Evolutionary conservation across 495 filamentous ascomycete species (phyloP).

Genomic region (Trichoderma gamsii): DNA sequence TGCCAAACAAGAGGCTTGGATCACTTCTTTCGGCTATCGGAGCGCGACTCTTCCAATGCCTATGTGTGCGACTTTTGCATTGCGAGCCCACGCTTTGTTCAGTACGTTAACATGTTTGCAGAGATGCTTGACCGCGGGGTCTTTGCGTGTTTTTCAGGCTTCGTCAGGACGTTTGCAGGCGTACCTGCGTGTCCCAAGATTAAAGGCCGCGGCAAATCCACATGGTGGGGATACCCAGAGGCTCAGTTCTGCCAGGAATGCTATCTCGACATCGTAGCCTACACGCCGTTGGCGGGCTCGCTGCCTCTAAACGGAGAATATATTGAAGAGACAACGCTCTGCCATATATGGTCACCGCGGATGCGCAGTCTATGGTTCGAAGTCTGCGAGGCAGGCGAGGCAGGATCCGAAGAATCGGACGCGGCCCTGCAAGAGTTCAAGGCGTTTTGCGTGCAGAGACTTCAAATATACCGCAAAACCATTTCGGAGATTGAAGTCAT

Average conservation of each 20-base stretch:
- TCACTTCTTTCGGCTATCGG: constrained; percentile 17
- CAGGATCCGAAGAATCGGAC: constrained; percentile 6
- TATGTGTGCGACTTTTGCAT: constrained; percentile 19
- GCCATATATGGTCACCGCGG: constrained; percentile 22
- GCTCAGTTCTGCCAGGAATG: constrained; percentile 21
- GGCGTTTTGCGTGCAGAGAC: constrained; percentile 9
- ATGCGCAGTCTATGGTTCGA: constrained; percentile 22
- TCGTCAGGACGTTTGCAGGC: constrained; percentile 11
- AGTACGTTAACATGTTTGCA: constrained; percentile 15
- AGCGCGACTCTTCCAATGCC: constrained; percentile 4
- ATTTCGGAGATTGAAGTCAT: constrained; percentile 18
- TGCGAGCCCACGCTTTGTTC: constrained; percentile 4
- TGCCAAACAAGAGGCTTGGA: constrained; percentile 17
- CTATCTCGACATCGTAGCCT: constrained; percentile 18
- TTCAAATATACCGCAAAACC: constrained; percentile 18
- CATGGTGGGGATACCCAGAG: constrained; percentile 21
- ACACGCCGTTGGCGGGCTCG: constrained; percentile 16
- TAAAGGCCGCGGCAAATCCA: constrained; percentile 3
- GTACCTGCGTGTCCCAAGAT: constrained; percentile 19
- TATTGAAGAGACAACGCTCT: constrained; percentile 13
- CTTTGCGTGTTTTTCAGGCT: constrained; percentile 17
- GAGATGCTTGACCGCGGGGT: constrained; percentile 19
- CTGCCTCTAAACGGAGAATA: neutral
- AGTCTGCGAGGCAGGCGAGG: constrained; percentile 19
- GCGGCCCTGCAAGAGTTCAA: constrained; percentile 16